A percentile compares a stretch with the other conserved stretches of the same genome.
Conservation (phyloP, 2,329 filamentous ascomycete genomes). For the Corynespora cassiicola region DNA sequence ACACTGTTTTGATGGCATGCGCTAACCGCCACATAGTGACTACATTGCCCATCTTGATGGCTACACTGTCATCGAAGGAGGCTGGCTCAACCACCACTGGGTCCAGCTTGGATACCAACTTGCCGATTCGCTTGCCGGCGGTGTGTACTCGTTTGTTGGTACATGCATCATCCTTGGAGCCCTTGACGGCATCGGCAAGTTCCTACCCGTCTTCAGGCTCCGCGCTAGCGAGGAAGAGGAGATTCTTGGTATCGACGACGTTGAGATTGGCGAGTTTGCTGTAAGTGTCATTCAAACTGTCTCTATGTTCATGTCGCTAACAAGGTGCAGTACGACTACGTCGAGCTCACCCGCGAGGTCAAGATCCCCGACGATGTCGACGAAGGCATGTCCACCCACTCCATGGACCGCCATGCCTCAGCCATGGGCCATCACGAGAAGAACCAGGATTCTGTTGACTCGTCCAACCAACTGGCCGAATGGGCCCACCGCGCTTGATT, state of each 20-base stretch:
- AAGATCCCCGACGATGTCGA: constrained; percentile 48
- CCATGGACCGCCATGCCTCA: constrained; percentile 33
- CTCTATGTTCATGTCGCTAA: constrained; percentile 9
- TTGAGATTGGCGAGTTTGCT: constrained; percentile 92
- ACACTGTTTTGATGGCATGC: background rate
- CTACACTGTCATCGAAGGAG: constrained; percentile 69
- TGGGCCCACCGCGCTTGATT: constrained; percentile 42
- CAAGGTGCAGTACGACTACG: constrained; percentile 75
- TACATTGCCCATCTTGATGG: constrained; percentile 86
- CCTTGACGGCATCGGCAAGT: constrained; percentile 72
- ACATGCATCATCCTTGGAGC: constrained; percentile 74
- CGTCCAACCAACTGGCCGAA: constrained; percentile 40
- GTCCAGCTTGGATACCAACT: constrained; percentile 84
- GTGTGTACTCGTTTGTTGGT: constrained; percentile 77
- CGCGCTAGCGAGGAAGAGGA: constrained; percentile 80
- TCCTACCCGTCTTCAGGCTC: constrained; percentile 77
- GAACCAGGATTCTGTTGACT: constrained; percentile 44
- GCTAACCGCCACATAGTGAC: constrained; percentile 54
- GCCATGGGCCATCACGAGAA: constrained; percentile 45
- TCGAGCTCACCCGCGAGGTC: constrained; percentile 80
- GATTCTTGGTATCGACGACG: constrained; percentile 84
- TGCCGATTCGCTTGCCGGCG: constrained; percentile 78
- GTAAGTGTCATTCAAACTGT: constrained; percentile 48
- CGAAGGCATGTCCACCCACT: constrained; percentile 43
- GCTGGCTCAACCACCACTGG: constrained; percentile 86